Conservation (phyloP, 1,284 basidiomycete species). For the Fomitiporia mediterranea region DNA sequence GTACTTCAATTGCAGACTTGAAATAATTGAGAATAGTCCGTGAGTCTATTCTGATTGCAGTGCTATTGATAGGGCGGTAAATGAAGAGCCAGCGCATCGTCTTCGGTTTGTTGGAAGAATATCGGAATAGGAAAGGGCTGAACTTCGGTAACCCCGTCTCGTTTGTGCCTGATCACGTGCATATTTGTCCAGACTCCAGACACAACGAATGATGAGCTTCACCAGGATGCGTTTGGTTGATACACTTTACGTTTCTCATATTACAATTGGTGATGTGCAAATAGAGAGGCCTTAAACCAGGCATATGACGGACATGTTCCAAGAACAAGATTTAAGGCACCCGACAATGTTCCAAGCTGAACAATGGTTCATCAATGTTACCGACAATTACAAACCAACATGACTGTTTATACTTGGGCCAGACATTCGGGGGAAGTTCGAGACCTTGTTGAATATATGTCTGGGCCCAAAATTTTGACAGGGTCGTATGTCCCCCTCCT, state of each 20-base stretch:
- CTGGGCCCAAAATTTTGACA: too few species aligned
- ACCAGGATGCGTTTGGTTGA: not conserved
- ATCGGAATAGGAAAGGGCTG: slow-evolving; percentile 1
- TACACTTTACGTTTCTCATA: not conserved
- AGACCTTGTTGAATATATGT: too few species aligned
- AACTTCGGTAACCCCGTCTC: not conserved
- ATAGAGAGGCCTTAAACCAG: not conserved
- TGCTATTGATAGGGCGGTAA: too few species aligned
- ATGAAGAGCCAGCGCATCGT: not conserved
- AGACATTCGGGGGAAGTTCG: too few species aligned
- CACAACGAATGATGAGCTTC: not conserved
- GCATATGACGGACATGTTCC: not conserved
- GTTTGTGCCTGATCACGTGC: not conserved
- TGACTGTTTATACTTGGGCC: too few species aligned
- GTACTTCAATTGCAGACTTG: not conserved
- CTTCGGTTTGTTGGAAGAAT: slow-evolving; percentile 5
- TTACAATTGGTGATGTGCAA: not conserved
- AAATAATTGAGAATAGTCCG: not conserved
- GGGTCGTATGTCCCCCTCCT: too few species aligned
- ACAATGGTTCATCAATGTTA: not conserved
- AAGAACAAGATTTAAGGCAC: not conserved
- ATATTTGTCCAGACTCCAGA: not conserved
- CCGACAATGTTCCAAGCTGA: not conserved
- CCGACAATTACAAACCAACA: too few species aligned
- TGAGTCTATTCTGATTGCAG: too few species aligned